Evolutionary conservation across 192 early-diverging fungal genomes (phyloP).

Genomic region (Entomortierella beljakovae): DNA sequence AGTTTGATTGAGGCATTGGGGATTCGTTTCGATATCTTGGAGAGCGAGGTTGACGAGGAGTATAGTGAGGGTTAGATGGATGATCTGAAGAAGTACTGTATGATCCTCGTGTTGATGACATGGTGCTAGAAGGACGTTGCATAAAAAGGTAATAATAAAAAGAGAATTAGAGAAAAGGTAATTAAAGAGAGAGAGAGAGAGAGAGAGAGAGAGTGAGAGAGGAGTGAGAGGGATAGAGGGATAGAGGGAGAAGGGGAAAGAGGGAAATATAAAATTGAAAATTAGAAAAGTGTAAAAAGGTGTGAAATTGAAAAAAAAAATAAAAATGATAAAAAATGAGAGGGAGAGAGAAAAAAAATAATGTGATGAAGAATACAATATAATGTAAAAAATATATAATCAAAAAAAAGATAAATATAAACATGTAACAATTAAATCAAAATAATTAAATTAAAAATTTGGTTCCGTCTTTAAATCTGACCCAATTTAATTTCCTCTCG

Average conservation of each 20-base stretch:
- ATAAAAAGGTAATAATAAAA: neutral
- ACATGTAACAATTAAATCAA: neutral
- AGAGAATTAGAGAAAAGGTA: neutral
- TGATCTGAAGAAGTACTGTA: neutral
- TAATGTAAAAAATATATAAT: conserved; percentile 1
- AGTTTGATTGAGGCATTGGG: conserved; percentile 49
- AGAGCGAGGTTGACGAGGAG: conserved; percentile 25
- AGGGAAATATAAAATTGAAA: neutral
- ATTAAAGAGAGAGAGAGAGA: neutral
- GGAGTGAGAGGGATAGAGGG: too few relatives aligned
- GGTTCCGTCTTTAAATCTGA: neutral
- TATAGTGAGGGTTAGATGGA: conserved; percentile 10
- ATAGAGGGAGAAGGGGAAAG: too few relatives aligned
- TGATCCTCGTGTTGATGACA: neutral
- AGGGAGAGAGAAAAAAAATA: neutral
- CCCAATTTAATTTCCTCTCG: conserved; percentile 21
- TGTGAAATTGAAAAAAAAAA: neutral
- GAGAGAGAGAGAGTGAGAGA: neutral
- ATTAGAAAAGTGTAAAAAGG: neutral
- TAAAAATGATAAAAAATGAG: neutral
- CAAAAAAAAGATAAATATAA: neutral
- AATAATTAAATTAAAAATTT: neutral
- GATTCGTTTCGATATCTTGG: conserved; percentile 50
- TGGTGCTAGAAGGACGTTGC: neutral
- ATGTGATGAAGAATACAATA: neutral